Evolutionary conservation across 1,139 yeast species (phyloP).

Genomic region (Debaryomyces psychrophilus): DNA sequence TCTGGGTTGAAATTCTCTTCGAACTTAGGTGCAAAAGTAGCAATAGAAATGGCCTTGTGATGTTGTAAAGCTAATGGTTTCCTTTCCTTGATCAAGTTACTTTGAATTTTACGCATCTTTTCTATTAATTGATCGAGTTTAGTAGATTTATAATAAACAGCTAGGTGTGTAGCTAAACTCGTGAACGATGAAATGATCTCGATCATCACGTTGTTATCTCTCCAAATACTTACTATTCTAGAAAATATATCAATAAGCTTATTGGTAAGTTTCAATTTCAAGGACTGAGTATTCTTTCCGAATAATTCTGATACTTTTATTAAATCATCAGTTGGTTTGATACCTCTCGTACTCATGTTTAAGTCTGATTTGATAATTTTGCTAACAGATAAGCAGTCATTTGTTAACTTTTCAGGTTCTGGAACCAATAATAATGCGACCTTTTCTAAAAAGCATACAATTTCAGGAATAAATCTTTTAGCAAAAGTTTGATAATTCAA

Average conservation of each 20-base stretch:
- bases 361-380: conserved; percentile 19
- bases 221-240: conserved; percentile 52
- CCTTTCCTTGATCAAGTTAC: conserved; percentile 50
- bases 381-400: conserved; percentile 11
- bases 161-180: conserved; percentile 38
- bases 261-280: conserved; percentile 35
- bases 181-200: conserved; percentile 56
- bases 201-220: conserved; percentile 61
- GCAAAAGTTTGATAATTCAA: conserved; percentile 77
- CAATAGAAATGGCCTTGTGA: conserved; percentile 85
- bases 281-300: conserved; percentile 17
- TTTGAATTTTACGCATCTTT: conserved; percentile 51
- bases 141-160: conserved; percentile 40
- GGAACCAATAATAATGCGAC: conserved; percentile 52
- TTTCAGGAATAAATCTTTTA: conserved; percentile 82
- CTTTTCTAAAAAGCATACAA: conserved; percentile 60
- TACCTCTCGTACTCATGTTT: conserved; percentile 24
- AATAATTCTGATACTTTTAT: conserved; percentile 21
- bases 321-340: conserved; percentile 12
- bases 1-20: conserved; percentile 97
- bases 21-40: conserved; percentile 85
- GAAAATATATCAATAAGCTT: conserved; percentile 33
- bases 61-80: conserved; percentile 80
- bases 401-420: conserved; percentile 32
- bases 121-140: conserved; percentile 37